Evolutionary conservation across 257 asterid species (phyloP), one percentile per base, ranked within the genome.

Genomic region (Catharanthus roseus): DNA sequence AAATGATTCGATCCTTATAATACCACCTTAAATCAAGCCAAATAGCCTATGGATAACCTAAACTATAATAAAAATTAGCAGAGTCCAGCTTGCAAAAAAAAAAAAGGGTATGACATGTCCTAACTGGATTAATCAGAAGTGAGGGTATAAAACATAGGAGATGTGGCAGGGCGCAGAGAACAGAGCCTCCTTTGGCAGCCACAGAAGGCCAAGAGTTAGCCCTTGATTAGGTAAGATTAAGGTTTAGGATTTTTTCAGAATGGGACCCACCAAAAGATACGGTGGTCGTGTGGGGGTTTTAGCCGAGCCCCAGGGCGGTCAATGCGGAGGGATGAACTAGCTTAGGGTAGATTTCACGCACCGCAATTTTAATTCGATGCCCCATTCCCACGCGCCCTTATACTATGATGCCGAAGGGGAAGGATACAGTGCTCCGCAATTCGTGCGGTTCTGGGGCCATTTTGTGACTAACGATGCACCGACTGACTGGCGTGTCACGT

Each of bases 401-500:
- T n/a, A n/a, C n/a, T n/a, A n/a, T n/a, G n/a, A n/a, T n/a, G n/a
- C n/a, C 42, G 57, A 24, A 41, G 72, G 65, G 58, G 45, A 62
- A 51, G 81, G 75, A 73, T 63, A 70, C 78, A 78, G 64, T 78
- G 81, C 84, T 77, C 93, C 92, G 91, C 92, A 84, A 88, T 85
- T 87, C 90, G 91, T 86, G 93, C 92, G 84, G 82, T 50, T 36
- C 78, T 29, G 42, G 34, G n/a, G 41, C 50, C 21, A 9, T 62
- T 79, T 88, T 82, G 76, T 73, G 82, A 70, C 33, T 74, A 86
- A 78, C 97, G 90, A 90, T 80, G 96, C 93, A 88, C 92, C 89
- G 90, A 85, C 87, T 77, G 87, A 79, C 97, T 87, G 86, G 74
- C 72, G 64, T 45, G 57, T 81, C 97, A 90, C 92, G 92, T 88